Evolutionary conservation across 176 grass and related monocot genomes (phyloP).

Genomic region (Oryza australiensis): DNA sequence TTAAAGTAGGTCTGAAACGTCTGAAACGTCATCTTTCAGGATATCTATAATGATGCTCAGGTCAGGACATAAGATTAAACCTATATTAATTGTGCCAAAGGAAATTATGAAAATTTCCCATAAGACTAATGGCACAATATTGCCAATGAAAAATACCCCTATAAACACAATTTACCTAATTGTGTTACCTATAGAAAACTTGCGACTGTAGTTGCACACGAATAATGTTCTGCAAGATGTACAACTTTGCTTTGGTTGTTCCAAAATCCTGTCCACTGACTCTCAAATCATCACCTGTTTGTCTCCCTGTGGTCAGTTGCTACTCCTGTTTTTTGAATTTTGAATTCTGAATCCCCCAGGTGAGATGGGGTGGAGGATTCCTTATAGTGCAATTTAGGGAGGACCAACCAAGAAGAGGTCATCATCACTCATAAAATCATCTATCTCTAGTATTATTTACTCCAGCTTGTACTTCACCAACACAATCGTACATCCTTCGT

Average conservation of each 20-base stretch:
- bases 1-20: too few relatives aligned
- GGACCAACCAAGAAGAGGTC: background rate
- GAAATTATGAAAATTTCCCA: background rate
- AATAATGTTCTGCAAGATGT: too few relatives aligned
- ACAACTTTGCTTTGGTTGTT: background rate
- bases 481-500: too few relatives aligned
- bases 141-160: background rate
- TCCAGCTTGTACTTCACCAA: too few relatives aligned
- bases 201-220: too few relatives aligned
- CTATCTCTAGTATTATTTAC: too few relatives aligned
- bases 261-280: background rate
- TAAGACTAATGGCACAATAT: background rate
- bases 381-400: slow-evolving; percentile 11
- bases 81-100: background rate
- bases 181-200: too few relatives aligned
- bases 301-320: background rate
- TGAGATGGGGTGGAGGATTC: background rate
- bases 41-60: too few relatives aligned
- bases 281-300: background rate
- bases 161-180: background rate
- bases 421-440: background rate
- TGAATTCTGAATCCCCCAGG: slow-evolving; percentile 16
- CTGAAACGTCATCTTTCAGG: too few relatives aligned
- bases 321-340: background rate
- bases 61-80: too few relatives aligned